Base-by-base conservation (phyloP, 148 eudicot species). In the Vaccinium corymbosum region DNA sequence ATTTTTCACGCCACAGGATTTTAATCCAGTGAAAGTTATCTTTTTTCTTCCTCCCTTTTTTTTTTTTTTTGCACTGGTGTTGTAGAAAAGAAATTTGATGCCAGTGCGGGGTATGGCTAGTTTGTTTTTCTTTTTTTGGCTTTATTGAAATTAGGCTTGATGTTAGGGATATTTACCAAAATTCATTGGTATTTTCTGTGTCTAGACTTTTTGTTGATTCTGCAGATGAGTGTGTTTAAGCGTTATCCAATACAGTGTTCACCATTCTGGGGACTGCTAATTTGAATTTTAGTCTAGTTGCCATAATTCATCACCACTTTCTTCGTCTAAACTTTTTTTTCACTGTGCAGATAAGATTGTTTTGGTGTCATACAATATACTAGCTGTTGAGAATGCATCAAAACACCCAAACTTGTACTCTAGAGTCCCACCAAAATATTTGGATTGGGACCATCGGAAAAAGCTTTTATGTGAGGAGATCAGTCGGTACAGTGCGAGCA, bases 301-400 rank as follows among this genome's bases (percentile, higher is more conserved):
- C 32, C 50, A 46, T 5, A 20, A 1, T 75, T 81, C 17, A 25
- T 68, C 78, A 82, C 57, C 52, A 12, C 80, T 83, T 53, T 78
- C 52, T 80, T 56, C 61, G 14, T 52, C 42, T 59, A 7, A 38
- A 76, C 55, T 6, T 82, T 70, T 84, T 38, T 38, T 87, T 86
- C 50, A 71, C 83, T 76, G 48, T 90, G 89, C 98, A 95, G 98
- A 93, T 79, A 92, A 84, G 87, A 66, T 91, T 86, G 91, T 92
- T 55, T 76, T 94, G 62, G 88, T 92, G 78, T 94, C 98, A 16
- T 95, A 94, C 89, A 95, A 95, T 89, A 87, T 95, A 86, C 89
- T 95, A 80, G 98, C 95, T 57, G 98, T 93, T 83, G 93, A 92
- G 83, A 95, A 95, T 94, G 98, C 95, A 72, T 85, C 83, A 73